Conservation (phyloP, 768 basidiomycete species). For the Candolleomyces efflorescens region DNA sequence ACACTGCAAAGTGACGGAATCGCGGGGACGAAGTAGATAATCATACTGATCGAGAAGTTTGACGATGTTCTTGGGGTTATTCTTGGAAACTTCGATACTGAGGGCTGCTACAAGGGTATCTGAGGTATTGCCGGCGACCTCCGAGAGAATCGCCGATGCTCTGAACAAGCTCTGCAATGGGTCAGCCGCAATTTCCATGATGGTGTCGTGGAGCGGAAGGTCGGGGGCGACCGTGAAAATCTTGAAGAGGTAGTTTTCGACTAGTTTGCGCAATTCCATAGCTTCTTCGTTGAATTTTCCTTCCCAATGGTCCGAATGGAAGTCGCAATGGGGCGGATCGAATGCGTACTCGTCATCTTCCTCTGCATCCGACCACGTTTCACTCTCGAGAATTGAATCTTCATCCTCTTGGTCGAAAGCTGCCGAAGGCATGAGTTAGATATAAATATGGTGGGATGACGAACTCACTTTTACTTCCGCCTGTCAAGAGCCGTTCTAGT, state of each 20-base stretch:
- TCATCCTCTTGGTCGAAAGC: constrained; percentile 20
- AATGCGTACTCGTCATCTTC: constrained; percentile 26
- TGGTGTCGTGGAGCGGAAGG: constrained; percentile 36
- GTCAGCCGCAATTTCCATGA: constrained; percentile 32
- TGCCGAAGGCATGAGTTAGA: constrained; percentile 7
- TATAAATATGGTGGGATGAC: constrained; percentile 1
- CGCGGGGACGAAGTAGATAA: constrained; percentile 60
- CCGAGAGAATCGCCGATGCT: constrained; percentile 29
- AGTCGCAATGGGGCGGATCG: constrained; percentile 16
- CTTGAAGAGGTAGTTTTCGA: constrained; percentile 39
- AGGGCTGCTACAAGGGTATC: constrained; percentile 55
- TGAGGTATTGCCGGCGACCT: constrained; percentile 43
- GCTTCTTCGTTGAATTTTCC: constrained; percentile 35
- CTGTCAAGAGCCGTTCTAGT: constrained; percentile 48
- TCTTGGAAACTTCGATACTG: constrained; percentile 40
- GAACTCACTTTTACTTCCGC: constrained; percentile 48
- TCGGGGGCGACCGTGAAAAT: constrained; percentile 54
- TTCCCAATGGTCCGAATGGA: constrained; percentile 53
- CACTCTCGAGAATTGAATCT: constrained; percentile 16
- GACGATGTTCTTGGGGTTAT: constrained; percentile 30
- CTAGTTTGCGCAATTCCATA: constrained; percentile 33
- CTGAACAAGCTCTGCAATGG: constrained; percentile 23
- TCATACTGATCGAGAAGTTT: constrained; percentile 41
- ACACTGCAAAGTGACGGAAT: constrained; percentile 40
- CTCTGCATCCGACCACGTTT: constrained; percentile 20